Base-by-base conservation (phyloP, 2,329 filamentous ascomycete genomes). In the Coniosporium tulheliwenetii region DNA sequence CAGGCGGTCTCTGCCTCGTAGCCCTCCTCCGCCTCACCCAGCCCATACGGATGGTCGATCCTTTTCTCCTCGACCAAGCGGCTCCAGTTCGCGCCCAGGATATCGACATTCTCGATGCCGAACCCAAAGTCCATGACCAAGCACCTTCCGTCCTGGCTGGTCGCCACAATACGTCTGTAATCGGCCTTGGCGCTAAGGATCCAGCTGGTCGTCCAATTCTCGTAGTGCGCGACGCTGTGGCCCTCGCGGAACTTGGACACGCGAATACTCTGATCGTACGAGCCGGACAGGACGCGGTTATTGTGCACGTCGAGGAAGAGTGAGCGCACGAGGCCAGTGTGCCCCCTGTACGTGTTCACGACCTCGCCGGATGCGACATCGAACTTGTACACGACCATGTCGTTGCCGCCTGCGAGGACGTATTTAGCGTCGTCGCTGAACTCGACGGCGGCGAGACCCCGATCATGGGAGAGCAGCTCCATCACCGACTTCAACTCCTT, bases 201-300 rank as follows among this genome's bases (percentile, higher is more conserved):
- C 91, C 91, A 98, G 61, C 85, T 93, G 9, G 81, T 81, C 43
- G 94, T 93, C 86, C 87, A 96, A 49, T 83, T 79, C n/a, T 86
- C 83, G 52, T 95, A 89, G 50, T 86, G 79, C 46, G 93, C 75
- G 44, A 89, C 72, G 49, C 85, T 71, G 37, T 78, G 67, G 30
- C 87, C 89, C 2, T 79, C 81, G 10, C 36, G 36, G 63, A 91
- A 81, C 57, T 95, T 83, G 61, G 86, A 95, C 1, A 96, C 85
- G 57, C 93, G 93, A 57, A 98, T 87, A 52, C 89, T 87, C 51
- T 85, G 84, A 57, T 98, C 91, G 59, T 98, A 98, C 56, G 82
- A 91, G 13, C 85, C 91, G 49, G 84, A 93, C 44, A 98, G 74
- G 29, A 98, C 77, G 38, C 91, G 77, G 13, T 82, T 81, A 53